Base-by-base conservation (phyloP, 495 filamentous ascomycete genomes). In the Evernia prunastri region DNA sequence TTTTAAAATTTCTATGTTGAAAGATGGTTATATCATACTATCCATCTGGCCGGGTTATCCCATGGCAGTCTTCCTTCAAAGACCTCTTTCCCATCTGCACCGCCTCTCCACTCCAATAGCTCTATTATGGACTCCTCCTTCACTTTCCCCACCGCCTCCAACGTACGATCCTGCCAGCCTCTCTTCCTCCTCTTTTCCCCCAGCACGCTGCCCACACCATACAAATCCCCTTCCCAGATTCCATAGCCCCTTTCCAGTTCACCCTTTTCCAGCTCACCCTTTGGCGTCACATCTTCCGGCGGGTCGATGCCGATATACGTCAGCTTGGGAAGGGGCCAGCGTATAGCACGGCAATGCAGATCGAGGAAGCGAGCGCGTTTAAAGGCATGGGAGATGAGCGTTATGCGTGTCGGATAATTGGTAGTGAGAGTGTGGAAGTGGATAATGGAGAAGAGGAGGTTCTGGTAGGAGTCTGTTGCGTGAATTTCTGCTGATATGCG, bases 381-480 rank as follows among this genome's bases (percentile, higher is more conserved):
- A 74, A 94, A 95, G 23, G 74, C 84, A 67, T 92, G 89, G 56
- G 85, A 88, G 54, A 95, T 80, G 18, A 95, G 79, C 17, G 84
- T 90, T 4, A 94, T 71, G 29, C 69, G 72, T 18, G 42, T 43
- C 0, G 87, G 86, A 76, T 64, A 68, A 13, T 18, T 39, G 43
- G 47, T 15, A 36, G 65, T 35, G 60, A 67, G n/a, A 54, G 47
- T 13, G 75, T 79, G 81, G 71, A 91, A 92, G 27, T 73, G 72
- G 9, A 86, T 65, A 12, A 92, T 68, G 5, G 87, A 87, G 67
- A 91, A 89, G 25, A 92, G 71, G 17, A 92, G 74, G 67, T 94
- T 95, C 63, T 87, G 83, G 69, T 89, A 90, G 6, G 87, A 91
- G 67, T 95, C 90, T n/a, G 88, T 81, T 1, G 90, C 89, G 58